These are phyloP conservation scores for Xerocomellus amylosporus DNA, from an alignment of 768 basidiomycete genomes.

Conservation along the genomic window DNA sequence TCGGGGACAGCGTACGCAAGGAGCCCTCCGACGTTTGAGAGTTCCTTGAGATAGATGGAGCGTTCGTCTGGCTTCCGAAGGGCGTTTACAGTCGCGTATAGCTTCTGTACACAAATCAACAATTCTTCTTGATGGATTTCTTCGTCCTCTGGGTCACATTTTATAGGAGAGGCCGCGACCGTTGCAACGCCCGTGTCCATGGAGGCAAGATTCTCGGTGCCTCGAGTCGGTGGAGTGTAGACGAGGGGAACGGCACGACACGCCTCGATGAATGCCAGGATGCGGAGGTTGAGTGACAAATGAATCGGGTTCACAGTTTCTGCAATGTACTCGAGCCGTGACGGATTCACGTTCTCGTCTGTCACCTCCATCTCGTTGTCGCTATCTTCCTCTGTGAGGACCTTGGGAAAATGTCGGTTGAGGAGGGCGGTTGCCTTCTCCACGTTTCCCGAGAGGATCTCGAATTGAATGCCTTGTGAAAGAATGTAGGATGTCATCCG, in stretches of 20 bases:
- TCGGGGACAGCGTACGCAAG: constrained; percentile 84
- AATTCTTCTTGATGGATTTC: constrained; percentile 46
- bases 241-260: constrained; percentile 69
- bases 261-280: constrained; percentile 84
- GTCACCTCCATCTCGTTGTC: constrained; percentile 15
- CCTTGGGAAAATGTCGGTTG: constrained; percentile 70
- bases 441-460: constrained; percentile 75
- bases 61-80: constrained; percentile 57
- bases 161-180: not conserved
- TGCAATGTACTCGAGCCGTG: constrained; percentile 47
- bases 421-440: constrained; percentile 66
- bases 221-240: constrained; percentile 30
- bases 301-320: constrained; percentile 73
- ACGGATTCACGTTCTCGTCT: constrained; percentile 28
- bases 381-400: constrained; percentile 42
- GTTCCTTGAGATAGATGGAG: constrained; percentile 62
- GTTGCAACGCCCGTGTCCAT: constrained; percentile 11
- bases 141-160: constrained; percentile 29
- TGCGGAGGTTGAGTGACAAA: constrained; percentile 78
- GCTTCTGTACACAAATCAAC: constrained; percentile 58
- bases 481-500: not conserved
- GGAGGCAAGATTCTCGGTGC: constrained; percentile 4
- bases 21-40: constrained; percentile 70
- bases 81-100: constrained; percentile 59
- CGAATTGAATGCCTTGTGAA: constrained; percentile 59